These are phyloP conservation scores for Dissophora ornata DNA, from an alignment of 192 early-diverging fungal genomes.

Conservation along the genomic window DNA sequence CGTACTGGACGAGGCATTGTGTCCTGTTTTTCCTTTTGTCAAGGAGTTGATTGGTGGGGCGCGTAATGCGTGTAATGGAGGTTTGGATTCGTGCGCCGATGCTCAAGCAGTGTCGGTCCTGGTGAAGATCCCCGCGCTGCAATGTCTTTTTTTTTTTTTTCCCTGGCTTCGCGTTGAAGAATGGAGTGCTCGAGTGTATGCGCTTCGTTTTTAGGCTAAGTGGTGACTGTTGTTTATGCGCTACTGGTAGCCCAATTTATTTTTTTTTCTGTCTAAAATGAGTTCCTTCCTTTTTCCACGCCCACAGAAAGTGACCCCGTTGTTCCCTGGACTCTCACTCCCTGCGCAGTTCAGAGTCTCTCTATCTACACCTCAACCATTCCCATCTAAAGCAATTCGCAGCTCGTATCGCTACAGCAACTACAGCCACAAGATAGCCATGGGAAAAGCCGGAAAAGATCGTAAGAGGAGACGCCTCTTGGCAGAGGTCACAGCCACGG, in stretches of 20 bases:
- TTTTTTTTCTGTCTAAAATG: neutral
- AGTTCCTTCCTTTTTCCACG: slow-evolving; percentile 16
- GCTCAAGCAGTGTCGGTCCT: no score
- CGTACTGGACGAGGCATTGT: slow-evolving; percentile 27
- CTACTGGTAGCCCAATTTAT: slow-evolving; percentile 5
- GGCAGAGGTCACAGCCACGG: slow-evolving; percentile 41
- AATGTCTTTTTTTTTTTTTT: no score
- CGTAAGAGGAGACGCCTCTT: slow-evolving; percentile 65
- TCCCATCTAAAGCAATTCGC: no score
- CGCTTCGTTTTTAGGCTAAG: no score
- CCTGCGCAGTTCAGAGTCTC: no score
- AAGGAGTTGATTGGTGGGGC: neutral
- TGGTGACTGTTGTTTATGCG: slow-evolving; percentile 41
- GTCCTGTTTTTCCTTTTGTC: neutral
- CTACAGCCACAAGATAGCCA: slow-evolving; percentile 7
- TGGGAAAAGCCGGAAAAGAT: slow-evolving; percentile 71
- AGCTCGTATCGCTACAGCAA: neutral
- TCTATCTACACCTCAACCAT: neutral
- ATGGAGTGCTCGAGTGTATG: no score
- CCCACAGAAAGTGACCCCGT: neutral
- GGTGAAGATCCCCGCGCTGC: no score
- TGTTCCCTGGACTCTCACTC: no score
- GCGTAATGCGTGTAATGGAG: no score
- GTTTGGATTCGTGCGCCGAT: no score
- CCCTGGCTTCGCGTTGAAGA: no score